Evolutionary conservation across 2,329 filamentous ascomycete genomes (phyloP), one percentile per base, ranked within the genome.

Genomic region (Aspergillus nomiae): DNA sequence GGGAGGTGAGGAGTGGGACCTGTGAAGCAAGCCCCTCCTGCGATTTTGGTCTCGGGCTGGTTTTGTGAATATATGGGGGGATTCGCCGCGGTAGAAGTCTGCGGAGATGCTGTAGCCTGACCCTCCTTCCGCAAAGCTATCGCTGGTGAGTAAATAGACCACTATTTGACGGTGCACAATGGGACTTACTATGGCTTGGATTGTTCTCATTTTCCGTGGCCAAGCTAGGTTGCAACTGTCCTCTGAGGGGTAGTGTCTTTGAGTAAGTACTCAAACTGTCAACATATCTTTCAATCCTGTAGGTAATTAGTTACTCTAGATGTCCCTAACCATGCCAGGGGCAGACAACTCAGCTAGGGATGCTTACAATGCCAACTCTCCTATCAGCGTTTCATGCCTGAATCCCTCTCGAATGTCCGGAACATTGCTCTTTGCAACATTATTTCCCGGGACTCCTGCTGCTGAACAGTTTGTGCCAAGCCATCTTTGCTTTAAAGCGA

Each of bases 341-440:
- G 7, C 30, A 14, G 16, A 48, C 53, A 21, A 32, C 9, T 41
- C 7, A 34, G 24, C 12, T 28, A 43, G 1, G 19, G 43, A 55
- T 53, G 72, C 79, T 84, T 82, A 94, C 94, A 98, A 91, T 57
- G 89, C 86, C 70, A 92, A 84, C 79, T 99, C 95, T 72, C 94
- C 90, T 60, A 90, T 79, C 71, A 96, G 82, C 0, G 94, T 98
- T 72, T 96, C 90, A 71, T 97, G 88, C 61, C 95, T 85, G 75
- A 96, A 99, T 56, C 92, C 91, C 75, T 96, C 92, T 60, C 95
- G 86, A 64, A 97, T 90, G 77, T 97, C 92, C 3, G 95, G 95
- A 9, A 99, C 92, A 74, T 99, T 99, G 63, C 92, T 97, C 80
- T 98, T 97, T 58, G 91, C 90, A 86, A 98, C 95, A 67, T 90